Base-by-base conservation (phyloP, 2,329 filamentous ascomycete genomes). In the Stagonosporopsis cucurbitacearum region DNA sequence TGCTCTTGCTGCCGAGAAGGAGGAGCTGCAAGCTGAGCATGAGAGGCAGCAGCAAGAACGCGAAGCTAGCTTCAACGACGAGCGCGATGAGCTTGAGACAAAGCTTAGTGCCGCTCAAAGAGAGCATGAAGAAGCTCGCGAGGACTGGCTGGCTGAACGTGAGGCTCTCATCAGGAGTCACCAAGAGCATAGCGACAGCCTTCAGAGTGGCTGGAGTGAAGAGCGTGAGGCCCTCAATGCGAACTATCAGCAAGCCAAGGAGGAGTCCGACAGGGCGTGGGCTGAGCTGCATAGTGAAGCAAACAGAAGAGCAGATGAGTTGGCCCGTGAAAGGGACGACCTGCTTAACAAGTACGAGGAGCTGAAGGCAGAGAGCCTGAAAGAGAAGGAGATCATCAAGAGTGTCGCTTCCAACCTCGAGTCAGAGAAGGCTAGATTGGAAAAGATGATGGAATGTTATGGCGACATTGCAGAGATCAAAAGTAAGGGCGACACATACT, bases 161-260 rank as follows among this genome's bases (percentile, higher is more conserved):
- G 70, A 75, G 28, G 63, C 59, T 5, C 69, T 78, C 40, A 68
- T 65, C 37, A 74, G 71, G 43, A 64, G 67, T 11, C 77, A 82
- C 71, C 78, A 79, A 48, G 77, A 79, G 58, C 82, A 85, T 60
- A 79, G 80, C 46, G 79, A 81, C 44, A 78, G 77, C 39, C 70
- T 84, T 57, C 78, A 78, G 46, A 81, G 80, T 67, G 80, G 80
- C 45, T 76, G 81, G 59, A 79, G 82, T 44, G 82, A 83, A 68
- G 81, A 81, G 58, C 82, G 80, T 53, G 77, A 81, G 58, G 74
- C 82, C 9, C 42, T 75, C 9, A 69, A 70, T 17, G 51, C 66
- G 6, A 70, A 75, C 54, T 62, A 73, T 50, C 70, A 69, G 53
- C 68, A 71, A 59, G 72, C 68, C 46, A 76, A 71, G 53, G 74